Conservation (phyloP, 805 yeast genomes). For the Candida verbasci region DNA sequence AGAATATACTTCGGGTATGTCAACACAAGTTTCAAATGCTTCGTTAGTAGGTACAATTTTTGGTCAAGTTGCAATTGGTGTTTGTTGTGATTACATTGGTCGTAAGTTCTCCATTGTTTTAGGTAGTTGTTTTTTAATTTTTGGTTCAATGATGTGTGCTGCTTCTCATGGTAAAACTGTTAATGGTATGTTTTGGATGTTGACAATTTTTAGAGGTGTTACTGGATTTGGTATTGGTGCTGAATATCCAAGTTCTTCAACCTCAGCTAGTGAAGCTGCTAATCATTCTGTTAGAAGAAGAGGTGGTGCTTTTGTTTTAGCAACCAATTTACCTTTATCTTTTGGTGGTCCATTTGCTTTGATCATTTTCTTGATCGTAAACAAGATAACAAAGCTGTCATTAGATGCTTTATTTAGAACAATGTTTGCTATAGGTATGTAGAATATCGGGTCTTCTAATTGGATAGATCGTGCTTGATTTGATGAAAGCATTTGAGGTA, state of each 20-base stretch:
- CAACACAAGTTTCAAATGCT: slow-evolving; percentile 67
- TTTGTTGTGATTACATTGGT: slow-evolving; percentile 61
- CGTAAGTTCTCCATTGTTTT: slow-evolving; percentile 67
- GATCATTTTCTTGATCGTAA: slow-evolving; percentile 62
- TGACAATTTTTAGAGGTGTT: slow-evolving; percentile 67
- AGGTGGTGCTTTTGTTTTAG: slow-evolving; percentile 62
- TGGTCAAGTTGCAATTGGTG: slow-evolving; percentile 65
- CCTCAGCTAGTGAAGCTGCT: slow-evolving; percentile 69
- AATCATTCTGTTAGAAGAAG: slow-evolving; percentile 60
- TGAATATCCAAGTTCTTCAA: slow-evolving; percentile 67
- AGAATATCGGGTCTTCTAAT: too few relatives aligned
- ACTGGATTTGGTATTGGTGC: slow-evolving; percentile 80
- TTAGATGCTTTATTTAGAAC: slow-evolving; percentile 62
- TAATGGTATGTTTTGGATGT: slow-evolving; percentile 74
- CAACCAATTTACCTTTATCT: slow-evolving; percentile 68
- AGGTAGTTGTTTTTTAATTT: slow-evolving; percentile 56
- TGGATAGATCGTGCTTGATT: too few relatives aligned
- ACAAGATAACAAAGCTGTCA: slow-evolving; percentile 48
- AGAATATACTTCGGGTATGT: slow-evolving; percentile 41
- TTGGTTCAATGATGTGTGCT: slow-evolving; percentile 64
- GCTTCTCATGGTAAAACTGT: slow-evolving; percentile 59
- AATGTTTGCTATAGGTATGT: slow-evolving; percentile 50
- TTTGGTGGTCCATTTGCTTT: slow-evolving; percentile 79
- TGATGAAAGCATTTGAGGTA: too few relatives aligned
- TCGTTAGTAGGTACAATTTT: slow-evolving; percentile 65